Base-by-base conservation (phyloP, 106 monocot genomes). In the Amphibolis antarctica region DNA sequence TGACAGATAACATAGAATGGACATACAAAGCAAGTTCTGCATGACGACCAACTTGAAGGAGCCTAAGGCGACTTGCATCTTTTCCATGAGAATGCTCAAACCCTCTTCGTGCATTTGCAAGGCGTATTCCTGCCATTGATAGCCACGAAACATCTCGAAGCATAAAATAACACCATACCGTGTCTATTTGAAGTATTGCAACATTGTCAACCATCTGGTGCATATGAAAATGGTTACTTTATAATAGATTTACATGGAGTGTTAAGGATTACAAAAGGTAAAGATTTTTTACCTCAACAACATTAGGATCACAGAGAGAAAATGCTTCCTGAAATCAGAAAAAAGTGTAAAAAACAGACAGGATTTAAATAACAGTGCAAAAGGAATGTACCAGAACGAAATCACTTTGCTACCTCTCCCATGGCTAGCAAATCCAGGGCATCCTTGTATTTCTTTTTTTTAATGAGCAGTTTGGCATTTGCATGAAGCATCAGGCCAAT, bases 131-230 rank as follows among this genome's bases (percentile, higher is more conserved):
- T 60, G 98, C 98, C 66, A 85, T 67, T 26, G 86, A 74, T 59
- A 98, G 69, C 49, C 87, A 83, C 17, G 98, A 98, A 46, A 91
- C 73, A 57, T 98, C 98, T 30, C 82, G 73, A 26, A 87, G 79
- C 80, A 91, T 79, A 70, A 98, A 98, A 76, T 98, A 91, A 63
- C 98, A 98, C 98, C 98, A 98, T 1, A 98, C 98, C 24, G 66
- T 91, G 71, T 98, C 98, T 21, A 98, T 69, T 80, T 98, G 80
- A 64, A 98, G 98, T 55, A 98, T 98, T 17, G 90, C 90, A 13
- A 87, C 71, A 70, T 98, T 98, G 70, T 98, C 98, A 65, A 98
- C 71, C 82, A 87, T 84, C 90, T 91, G 77, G 30, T 26, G 24
- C 3, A 20, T 12, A 68, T 56, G 45, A 48, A 42, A 25, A 9